Evolutionary conservation across 441 rosid species (phyloP).

Genomic region (Pelargonium australe): DNA sequence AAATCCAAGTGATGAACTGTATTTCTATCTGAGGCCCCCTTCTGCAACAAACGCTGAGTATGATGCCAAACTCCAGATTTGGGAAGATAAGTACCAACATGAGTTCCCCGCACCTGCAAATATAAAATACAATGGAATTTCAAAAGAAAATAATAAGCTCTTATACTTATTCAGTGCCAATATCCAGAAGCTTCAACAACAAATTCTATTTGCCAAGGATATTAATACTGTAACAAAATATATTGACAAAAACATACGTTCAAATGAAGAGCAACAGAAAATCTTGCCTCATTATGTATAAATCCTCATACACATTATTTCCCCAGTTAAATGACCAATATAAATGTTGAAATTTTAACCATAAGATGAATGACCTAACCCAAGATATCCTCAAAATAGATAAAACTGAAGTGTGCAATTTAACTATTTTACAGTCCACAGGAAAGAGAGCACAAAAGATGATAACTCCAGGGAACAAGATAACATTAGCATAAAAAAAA

Average conservation of each 20-base stretch:
- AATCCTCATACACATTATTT: neutral
- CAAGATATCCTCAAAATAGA: neutral
- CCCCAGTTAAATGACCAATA: neutral
- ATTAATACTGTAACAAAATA: neutral
- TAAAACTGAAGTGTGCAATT: neutral
- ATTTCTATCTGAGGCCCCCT: conserved; percentile 45
- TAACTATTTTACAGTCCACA: neutral
- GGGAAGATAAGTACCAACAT: conserved; percentile 92
- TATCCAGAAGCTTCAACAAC: neutral
- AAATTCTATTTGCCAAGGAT: neutral
- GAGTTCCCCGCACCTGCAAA: conserved; percentile 81
- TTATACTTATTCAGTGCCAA: neutral
- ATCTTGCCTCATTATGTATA: neutral
- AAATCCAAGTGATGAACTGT: conserved; percentile 88
- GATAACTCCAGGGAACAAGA: conserved; percentile 8
- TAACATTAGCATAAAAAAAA: conserved; percentile 9
- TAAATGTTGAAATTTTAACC: neutral
- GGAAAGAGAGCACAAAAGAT: neutral
- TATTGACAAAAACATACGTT: neutral
- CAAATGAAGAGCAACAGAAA: neutral
- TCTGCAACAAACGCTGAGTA: conserved; percentile 78
- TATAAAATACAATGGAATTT: conserved; percentile 15
- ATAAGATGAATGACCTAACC: neutral
- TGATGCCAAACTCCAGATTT: conserved; percentile 94
- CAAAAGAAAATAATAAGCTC: conserved; percentile 11